A percentile compares a stretch with the other conserved stretches of the same genome.
Conservation (phyloP, 75 land plant genomes). For the Pseudotsuga menziesii region DNA sequence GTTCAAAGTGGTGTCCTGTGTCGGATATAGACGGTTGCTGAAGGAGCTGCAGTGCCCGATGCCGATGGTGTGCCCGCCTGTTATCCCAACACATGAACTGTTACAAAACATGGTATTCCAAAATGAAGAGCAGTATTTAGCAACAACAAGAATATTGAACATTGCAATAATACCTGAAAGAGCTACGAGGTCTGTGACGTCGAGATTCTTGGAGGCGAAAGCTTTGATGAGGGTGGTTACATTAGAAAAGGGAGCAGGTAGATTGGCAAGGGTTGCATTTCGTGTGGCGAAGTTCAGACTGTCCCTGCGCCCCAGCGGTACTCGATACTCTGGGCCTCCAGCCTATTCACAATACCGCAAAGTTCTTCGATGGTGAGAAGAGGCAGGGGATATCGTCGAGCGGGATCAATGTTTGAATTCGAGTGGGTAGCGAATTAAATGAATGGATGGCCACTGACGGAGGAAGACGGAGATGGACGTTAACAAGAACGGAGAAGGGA, state of each 20-base stretch:
- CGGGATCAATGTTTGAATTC: too few species aligned
- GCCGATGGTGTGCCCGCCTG: constrained; percentile 38
- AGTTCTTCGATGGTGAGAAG: too few species aligned
- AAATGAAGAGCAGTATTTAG: not conserved
- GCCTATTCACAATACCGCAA: not conserved
- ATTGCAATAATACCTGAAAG: not conserved
- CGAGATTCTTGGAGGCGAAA: not conserved
- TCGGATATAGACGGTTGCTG: constrained; percentile 27
- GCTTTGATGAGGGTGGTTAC: not conserved
- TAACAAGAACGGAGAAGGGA: too few species aligned
- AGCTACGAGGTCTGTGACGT: not conserved
- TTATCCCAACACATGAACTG: too few species aligned
- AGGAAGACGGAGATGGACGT: too few species aligned
- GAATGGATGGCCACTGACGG: too few species aligned
- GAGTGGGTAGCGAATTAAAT: too few species aligned
- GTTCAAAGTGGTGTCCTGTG: not conserved
- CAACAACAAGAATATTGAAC: too few species aligned
- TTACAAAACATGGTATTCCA: not conserved
- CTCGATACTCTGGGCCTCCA: not conserved
- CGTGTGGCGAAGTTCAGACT: not conserved
- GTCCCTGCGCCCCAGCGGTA: constrained; percentile 7
- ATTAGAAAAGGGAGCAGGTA: constrained; percentile 10
- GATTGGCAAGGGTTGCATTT: not conserved
- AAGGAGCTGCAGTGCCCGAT: constrained; percentile 24
- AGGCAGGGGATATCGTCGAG: too few species aligned